Conservation (phyloP, 2,329 filamentous ascomycete genomes). For the Xylaria arbuscula region DNA sequence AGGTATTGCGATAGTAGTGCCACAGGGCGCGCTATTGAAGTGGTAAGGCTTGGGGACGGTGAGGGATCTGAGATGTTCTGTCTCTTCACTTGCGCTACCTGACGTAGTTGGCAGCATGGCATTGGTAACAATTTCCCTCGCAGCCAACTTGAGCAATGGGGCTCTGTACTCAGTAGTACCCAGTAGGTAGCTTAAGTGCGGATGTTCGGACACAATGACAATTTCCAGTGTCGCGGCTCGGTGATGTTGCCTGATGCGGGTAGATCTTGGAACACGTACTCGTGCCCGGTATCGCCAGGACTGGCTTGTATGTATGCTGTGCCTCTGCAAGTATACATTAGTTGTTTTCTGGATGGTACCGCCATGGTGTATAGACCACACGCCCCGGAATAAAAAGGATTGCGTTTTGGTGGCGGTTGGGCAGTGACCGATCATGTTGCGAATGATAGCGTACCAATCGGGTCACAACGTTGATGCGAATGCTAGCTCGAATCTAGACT, state of each 20-base stretch:
- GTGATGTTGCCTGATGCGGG: conserved; percentile 38
- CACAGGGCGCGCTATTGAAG: conserved; percentile 19
- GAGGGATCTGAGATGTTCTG: conserved; percentile 1
- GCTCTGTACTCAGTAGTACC: neutral
- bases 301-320: neutral
- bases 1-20: conserved; percentile 1
- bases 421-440: neutral
- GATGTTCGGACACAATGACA: conserved; percentile 2
- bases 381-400: no score
- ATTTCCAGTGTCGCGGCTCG: conserved; percentile 16
- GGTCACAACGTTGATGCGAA: neutral
- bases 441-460: neutral
- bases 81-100: neutral
- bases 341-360: neutral
- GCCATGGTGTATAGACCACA: neutral
- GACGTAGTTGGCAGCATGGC: neutral
- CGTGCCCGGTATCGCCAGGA: neutral
- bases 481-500: neutral
- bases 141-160: conserved; percentile 2
- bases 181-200: neutral
- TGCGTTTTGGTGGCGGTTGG: neutral
- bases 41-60: conserved; percentile 6
- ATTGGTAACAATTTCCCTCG: conserved; percentile 1
- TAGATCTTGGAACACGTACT: conserved; percentile 1
- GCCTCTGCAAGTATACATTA: neutral